Percentiles rank a stretch among this genome's conserved stretches.
Conservation (phyloP, 192 early-diverging fungal genomes). For the Coemansia sp. region DNA sequence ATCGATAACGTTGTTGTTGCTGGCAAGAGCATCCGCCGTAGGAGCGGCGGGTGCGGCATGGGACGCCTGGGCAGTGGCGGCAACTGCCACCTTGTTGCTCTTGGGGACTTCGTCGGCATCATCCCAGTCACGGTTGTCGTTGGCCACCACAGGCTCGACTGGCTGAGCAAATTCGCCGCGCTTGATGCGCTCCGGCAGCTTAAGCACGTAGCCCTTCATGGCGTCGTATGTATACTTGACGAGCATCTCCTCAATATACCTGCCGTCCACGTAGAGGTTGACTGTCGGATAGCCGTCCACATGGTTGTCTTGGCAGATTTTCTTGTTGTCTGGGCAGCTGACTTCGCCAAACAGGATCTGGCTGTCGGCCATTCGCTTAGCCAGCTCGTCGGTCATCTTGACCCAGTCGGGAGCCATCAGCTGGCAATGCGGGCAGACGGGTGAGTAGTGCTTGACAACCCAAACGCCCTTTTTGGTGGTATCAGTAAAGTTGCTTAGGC, state of each 20-base stretch:
- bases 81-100: slow-evolving; percentile 1
- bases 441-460: slow-evolving; percentile 87
- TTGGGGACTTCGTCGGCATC: slow-evolving; percentile 12
- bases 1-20: slow-evolving; percentile 3
- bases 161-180: slow-evolving; percentile 29
- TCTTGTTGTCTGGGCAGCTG: slow-evolving; percentile 61
- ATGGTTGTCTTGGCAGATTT: slow-evolving; percentile 59
- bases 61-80: background rate
- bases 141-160: slow-evolving; percentile 23
- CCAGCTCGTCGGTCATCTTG: slow-evolving; percentile 57
- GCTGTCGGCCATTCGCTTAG: slow-evolving; percentile 19
- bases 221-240: slow-evolving; percentile 22
- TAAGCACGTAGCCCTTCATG: slow-evolving; percentile 43
- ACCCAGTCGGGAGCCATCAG: slow-evolving; percentile 74
- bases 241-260: slow-evolving; percentile 35
- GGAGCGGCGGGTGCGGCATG: background rate
- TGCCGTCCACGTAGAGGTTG: slow-evolving; percentile 52
- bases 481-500: slow-evolving; percentile 46
- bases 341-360: slow-evolving; percentile 64
- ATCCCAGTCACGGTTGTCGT: slow-evolving; percentile 45
- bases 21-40: background rate
- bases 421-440: slow-evolving; percentile 82
- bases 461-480: slow-evolving; percentile 59
- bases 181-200: slow-evolving; percentile 20
- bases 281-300: slow-evolving; percentile 59